These are phyloP conservation scores for Citrus inodora DNA, from an alignment of 345 rosid species.

Conservation along the genomic window DNA sequence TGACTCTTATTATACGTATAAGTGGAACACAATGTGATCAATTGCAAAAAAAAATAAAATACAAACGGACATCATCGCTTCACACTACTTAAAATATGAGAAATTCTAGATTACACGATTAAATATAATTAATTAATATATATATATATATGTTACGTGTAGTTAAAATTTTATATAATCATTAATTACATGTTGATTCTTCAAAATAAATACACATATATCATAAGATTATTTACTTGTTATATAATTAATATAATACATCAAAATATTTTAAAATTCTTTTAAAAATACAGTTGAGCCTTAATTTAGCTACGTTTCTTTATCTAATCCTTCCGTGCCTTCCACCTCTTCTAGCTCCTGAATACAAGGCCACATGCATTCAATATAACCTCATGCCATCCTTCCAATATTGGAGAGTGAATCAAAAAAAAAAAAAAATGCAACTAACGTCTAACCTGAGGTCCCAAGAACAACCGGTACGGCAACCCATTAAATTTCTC, in stretches of 20 bases:
- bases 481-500: conserved; percentile 61
- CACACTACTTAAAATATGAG: neutral
- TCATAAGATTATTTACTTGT: too few relatives aligned
- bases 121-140: too few relatives aligned
- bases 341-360: conserved; percentile 63
- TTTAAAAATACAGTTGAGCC: too few relatives aligned
- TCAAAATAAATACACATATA: too few relatives aligned
- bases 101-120: neutral
- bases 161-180: too few relatives aligned
- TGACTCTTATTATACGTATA: neutral
- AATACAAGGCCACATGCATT: neutral
- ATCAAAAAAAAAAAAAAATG: neutral
- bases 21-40: neutral
- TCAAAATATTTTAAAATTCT: too few relatives aligned
- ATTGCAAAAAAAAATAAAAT: neutral
- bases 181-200: too few relatives aligned
- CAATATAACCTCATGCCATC: neutral
- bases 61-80: neutral
- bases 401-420: neutral
- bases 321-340: conserved; percentile 45
- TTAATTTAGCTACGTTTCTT: conserved; percentile 18
- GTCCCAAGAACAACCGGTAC: conserved; percentile 63
- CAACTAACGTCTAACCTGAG: conserved; percentile 30
- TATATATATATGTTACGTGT: rapidly evolving
- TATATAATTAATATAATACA: too few relatives aligned